Evolutionary conservation across 192 early-diverging fungal species (phyloP).

Genomic region (Backusella psychrophila): DNA sequence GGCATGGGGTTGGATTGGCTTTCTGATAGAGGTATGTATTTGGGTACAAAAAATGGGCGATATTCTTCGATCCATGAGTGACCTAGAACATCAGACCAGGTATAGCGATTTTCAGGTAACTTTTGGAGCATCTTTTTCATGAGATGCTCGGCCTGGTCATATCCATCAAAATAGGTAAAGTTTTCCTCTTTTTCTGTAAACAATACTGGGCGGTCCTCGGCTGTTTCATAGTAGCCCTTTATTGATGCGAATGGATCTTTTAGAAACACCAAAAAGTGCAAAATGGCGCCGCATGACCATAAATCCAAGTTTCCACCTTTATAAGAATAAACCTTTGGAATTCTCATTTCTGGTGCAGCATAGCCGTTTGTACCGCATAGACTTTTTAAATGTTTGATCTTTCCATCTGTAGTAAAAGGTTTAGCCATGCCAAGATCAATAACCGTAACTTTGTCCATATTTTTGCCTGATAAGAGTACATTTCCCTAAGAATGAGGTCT

Average conservation of each 20-base stretch:
- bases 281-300: not conserved
- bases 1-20: too few relatives aligned
- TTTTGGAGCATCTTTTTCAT: too few relatives aligned
- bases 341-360: not conserved
- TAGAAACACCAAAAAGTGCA: not conserved
- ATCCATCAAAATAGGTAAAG: not conserved
- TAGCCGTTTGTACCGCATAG: not conserved
- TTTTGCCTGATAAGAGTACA: not conserved
- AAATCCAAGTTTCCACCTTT: not conserved
- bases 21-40: too few relatives aligned
- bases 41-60: too few relatives aligned
- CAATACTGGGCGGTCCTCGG: too few relatives aligned
- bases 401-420: not conserved
- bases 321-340: not conserved
- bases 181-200: too few relatives aligned
- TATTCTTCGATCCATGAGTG: too few relatives aligned
- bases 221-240: too few relatives aligned
- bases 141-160: too few relatives aligned
- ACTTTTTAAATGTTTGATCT: not conserved
- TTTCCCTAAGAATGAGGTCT: not conserved
- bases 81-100: too few relatives aligned
- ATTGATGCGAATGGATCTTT: not conserved
- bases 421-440: not conserved
- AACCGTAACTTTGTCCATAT: not conserved
- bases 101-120: too few relatives aligned